A percentile compares a stretch with the other conserved stretches of the same genome.
phyloP scores from a whole-genome alignment of 2,329 filamentous ascomycete genomes.

The Apiospora phragmitis region DNA sequence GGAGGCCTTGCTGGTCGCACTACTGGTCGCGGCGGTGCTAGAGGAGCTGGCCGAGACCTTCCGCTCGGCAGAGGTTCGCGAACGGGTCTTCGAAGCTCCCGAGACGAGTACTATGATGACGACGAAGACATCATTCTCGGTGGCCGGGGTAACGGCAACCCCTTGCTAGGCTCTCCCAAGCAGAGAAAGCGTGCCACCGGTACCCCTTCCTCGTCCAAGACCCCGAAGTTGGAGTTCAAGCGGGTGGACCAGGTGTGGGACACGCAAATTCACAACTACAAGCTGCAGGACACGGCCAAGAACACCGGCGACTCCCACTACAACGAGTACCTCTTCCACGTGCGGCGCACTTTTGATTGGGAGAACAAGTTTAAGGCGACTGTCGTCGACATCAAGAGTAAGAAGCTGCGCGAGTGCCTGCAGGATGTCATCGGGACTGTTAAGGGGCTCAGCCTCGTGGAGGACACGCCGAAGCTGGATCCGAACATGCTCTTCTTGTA shows the following conservation, averaged over 20 bases:
- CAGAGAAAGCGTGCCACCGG: background rate
- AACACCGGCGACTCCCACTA: conserved; percentile 55
- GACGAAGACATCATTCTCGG: background rate
- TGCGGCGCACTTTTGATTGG: conserved; percentile 80
- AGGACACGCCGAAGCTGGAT: conserved; percentile 73
- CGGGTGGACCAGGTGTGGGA: conserved; percentile 59
- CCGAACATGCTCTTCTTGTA: conserved; percentile 70
- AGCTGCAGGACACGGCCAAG: conserved; percentile 55
- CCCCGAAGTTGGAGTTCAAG: conserved; percentile 41
- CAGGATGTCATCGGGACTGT: conserved; percentile 72
- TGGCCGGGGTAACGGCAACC: background rate
- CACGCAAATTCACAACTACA: conserved; percentile 48
- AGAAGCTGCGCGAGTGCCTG: conserved; percentile 70
- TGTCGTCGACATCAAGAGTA: conserved; percentile 82
- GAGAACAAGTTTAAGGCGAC: conserved; percentile 77
- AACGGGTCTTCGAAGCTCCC: background rate
- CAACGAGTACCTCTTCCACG: conserved; percentile 79
- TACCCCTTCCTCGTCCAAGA: background rate
- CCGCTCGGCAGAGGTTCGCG: background rate
- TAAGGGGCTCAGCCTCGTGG: conserved; percentile 77
- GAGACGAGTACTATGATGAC: background rate
- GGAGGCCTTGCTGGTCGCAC: background rate
- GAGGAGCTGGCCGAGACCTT: background rate
- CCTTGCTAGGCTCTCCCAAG: background rate
- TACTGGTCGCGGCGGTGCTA: background rate